A percentile compares a stretch with the other conserved stretches of the same genome.
Conservation (phyloP, 768 basidiomycete genomes). For the Agaricus sinodeliciosus region DNA sequence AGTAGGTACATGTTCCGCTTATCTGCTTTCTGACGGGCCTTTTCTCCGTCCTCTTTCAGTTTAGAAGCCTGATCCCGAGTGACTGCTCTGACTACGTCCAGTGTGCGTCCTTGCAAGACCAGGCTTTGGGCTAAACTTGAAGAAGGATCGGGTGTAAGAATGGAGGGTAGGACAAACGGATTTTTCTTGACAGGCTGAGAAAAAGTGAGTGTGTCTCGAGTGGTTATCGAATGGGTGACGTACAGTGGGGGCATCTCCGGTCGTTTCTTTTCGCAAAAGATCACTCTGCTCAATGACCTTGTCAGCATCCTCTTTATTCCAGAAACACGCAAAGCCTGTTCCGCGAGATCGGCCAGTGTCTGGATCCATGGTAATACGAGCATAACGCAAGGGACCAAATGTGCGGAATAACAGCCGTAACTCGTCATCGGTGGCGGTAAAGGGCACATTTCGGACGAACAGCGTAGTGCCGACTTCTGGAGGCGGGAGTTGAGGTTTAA, state of each 20-base stretch:
- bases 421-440: constrained; percentile 90
- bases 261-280: constrained; percentile 57
- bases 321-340: constrained; percentile 96
- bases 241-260: constrained; percentile 31
- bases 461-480: constrained; percentile 88
- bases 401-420: constrained; percentile 83
- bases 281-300: constrained; percentile 79
- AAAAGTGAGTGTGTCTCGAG: background rate
- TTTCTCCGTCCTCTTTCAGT: constrained; percentile 85
- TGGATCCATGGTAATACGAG: constrained; percentile 80
- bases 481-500: constrained; percentile 67
- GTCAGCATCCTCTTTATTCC: constrained; percentile 88
- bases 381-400: constrained; percentile 91
- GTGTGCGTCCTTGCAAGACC: constrained; percentile 86
- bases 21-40: constrained; percentile 81
- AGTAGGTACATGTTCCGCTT: constrained; percentile 95
- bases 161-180: constrained; percentile 81
- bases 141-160: constrained; percentile 92
- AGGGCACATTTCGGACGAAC: constrained; percentile 92
- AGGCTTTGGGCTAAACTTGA: constrained; percentile 74
- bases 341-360: constrained; percentile 84
- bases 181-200: constrained; percentile 57
- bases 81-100: constrained; percentile 88
- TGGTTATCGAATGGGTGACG: constrained; percentile 10
- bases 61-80: constrained; percentile 84